A percentile compares a stretch with the other conserved stretches of the same genome.
Conservation (phyloP, 2,329 filamentous ascomycete species). For the Talaromyces marneffei region DNA sequence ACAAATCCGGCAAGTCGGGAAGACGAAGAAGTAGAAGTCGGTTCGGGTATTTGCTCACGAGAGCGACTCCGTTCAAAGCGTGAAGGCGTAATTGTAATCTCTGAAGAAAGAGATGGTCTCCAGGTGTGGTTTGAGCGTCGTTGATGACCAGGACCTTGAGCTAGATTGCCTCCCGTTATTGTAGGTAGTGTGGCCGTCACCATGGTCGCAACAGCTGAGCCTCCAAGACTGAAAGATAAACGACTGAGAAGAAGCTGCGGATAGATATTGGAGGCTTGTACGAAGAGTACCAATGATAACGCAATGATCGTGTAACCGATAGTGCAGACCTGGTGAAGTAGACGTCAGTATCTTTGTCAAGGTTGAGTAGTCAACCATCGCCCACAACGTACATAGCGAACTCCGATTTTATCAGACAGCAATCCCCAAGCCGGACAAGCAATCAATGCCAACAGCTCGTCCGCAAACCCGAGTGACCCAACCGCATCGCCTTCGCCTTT, state of each 20-base stretch:
- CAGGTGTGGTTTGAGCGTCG: slow-evolving; percentile 23
- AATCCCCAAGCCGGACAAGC: slow-evolving; percentile 48
- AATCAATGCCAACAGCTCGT: slow-evolving; percentile 44
- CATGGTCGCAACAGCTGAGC: slow-evolving; percentile 94
- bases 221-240: slow-evolving; percentile 82
- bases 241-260: slow-evolving; percentile 80
- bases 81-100: slow-evolving; percentile 54
- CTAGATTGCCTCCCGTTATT: slow-evolving; percentile 44
- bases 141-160: slow-evolving; percentile 16
- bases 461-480: slow-evolving; percentile 48
- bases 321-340: slow-evolving; percentile 46
- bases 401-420: slow-evolving; percentile 45
- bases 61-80: slow-evolving; percentile 30
- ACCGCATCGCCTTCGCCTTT: slow-evolving; percentile 56
- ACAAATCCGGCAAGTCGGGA: slow-evolving; percentile 78
- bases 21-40: slow-evolving; percentile 38
- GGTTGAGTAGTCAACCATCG: neutral
- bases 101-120: slow-evolving; percentile 52
- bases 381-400: slow-evolving; percentile 39
- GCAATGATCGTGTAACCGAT: slow-evolving; percentile 79
- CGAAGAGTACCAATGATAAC: slow-evolving; percentile 68
- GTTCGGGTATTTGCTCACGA: slow-evolving; percentile 8
- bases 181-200: slow-evolving; percentile 88
- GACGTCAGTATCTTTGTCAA: neutral
- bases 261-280: slow-evolving; percentile 81